A percentile compares a stretch with the other conserved stretches of the same genome.
Conservation (phyloP, 192 early-diverging fungal species). For the Gonapodya prolifera region DNA sequence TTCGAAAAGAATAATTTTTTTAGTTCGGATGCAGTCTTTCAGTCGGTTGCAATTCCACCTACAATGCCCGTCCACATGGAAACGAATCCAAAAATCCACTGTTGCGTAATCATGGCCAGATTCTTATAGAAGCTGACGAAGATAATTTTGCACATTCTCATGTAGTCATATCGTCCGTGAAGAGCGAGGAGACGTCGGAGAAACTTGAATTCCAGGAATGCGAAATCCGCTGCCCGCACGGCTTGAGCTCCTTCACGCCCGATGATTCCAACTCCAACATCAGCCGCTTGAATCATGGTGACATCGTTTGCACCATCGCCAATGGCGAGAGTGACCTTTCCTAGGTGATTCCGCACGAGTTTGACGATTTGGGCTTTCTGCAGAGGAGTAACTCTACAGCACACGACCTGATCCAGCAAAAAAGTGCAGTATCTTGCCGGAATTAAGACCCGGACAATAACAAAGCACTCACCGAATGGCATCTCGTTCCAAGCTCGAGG, state of each 20-base stretch:
- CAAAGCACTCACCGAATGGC: constrained; percentile 20
- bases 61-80: constrained; percentile 32
- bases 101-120: constrained; percentile 31
- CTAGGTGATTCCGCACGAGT: constrained; percentile 25
- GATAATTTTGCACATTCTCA: constrained; percentile 25
- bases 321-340: constrained; percentile 25
- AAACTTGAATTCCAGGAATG: constrained; percentile 42
- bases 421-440: too few relatives aligned
- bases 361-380: constrained; percentile 31
- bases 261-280: constrained; percentile 34
- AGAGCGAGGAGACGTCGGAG: constrained; percentile 31
- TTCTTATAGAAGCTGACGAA: constrained; percentile 46
- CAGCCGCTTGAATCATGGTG: constrained; percentile 35
- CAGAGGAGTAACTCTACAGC: constrained; percentile 40
- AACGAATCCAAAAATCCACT: constrained; percentile 35
- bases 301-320: constrained; percentile 56
- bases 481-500: constrained; percentile 22
- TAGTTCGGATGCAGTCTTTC: background rate
- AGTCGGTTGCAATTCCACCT: too few relatives aligned
- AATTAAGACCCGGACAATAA: too few relatives aligned
- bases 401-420: constrained; percentile 24
- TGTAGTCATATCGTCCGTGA: constrained; percentile 35
- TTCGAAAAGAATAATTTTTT: too few relatives aligned
- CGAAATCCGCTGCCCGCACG: constrained; percentile 36
- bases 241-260: constrained; percentile 48